A percentile compares a stretch with the other conserved stretches of the same genome.
These are phyloP conservation scores for Pouteria glomerata DNA, from an alignment of 148 eudicot species.

Conservation along the genomic window DNA sequence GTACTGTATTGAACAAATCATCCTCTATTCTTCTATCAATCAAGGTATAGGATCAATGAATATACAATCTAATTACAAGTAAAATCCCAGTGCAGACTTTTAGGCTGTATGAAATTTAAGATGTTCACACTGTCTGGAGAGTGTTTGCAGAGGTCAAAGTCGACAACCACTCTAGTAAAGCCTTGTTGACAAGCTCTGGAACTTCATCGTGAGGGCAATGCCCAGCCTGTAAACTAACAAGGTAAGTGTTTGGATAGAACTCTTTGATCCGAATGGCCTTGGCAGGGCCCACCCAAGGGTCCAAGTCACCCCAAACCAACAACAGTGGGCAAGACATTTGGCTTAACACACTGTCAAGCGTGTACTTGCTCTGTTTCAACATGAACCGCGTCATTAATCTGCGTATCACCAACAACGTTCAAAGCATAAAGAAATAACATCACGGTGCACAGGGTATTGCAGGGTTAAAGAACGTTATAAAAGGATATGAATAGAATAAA, in stretches of 20 bases:
- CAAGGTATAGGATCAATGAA: neutral
- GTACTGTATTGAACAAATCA: no score
- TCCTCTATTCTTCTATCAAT: neutral
- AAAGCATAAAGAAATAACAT: no score
- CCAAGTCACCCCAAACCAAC: slow-evolving; percentile 91
- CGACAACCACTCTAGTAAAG: slow-evolving; percentile 83
- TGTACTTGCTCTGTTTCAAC: slow-evolving; percentile 82
- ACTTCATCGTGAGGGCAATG: slow-evolving; percentile 99
- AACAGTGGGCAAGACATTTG: slow-evolving; percentile 78
- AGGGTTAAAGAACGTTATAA: no score
- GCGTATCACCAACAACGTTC: slow-evolving; percentile 20
- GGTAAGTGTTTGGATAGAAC: slow-evolving; percentile 69
- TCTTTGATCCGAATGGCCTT: slow-evolving; percentile 84
- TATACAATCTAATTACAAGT: neutral
- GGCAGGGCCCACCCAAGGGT: slow-evolving; percentile 95
- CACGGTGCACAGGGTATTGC: no score
- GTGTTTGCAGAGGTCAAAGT: slow-evolving; percentile 34
- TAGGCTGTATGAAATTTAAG: neutral
- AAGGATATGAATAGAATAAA: no score
- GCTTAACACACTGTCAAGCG: slow-evolving; percentile 79
- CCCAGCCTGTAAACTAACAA: slow-evolving; percentile 90
- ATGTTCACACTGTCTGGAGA: slow-evolving; percentile 30
- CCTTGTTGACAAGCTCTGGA: slow-evolving; percentile 82
- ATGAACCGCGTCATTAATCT: slow-evolving; percentile 85
- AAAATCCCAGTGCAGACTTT: neutral